A percentile compares a stretch with the other conserved stretches of the same genome.
Evolutionary conservation across 306 rosid genomes (phyloP).

Genomic region (Bauhinia variegata): DNA sequence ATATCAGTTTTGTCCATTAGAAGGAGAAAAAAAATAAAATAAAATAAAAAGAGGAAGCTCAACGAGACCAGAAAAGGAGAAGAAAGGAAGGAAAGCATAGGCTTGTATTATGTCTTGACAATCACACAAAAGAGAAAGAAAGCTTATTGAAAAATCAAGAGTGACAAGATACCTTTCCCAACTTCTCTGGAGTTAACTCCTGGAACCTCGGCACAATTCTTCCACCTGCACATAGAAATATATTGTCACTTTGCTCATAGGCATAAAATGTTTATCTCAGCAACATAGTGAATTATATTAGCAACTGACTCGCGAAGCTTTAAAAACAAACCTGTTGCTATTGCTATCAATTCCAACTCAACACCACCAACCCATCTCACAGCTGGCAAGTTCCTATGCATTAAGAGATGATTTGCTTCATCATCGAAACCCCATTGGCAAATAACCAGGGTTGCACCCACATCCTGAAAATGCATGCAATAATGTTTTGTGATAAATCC

Average conservation of each 20-base stretch:
- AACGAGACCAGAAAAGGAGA: neutral
- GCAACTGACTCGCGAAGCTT: slow-evolving; percentile 1
- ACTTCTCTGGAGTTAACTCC: slow-evolving; percentile 84
- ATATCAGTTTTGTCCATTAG: neutral
- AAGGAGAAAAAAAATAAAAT: neutral
- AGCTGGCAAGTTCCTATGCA: slow-evolving; percentile 96
- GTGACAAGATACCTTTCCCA: slow-evolving; percentile 72
- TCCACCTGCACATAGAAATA: slow-evolving; percentile 68
- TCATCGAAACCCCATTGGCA: slow-evolving; percentile 99
- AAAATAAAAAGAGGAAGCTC: too few relatives aligned
- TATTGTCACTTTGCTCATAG: slow-evolving; percentile 13
- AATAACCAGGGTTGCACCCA: slow-evolving; percentile 92
- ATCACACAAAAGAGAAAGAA: too few relatives aligned
- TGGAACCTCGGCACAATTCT: slow-evolving; percentile 99
- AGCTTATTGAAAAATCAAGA: neutral
- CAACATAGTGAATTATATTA: neutral
- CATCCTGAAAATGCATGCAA: slow-evolving; percentile 63
- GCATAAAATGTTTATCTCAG: slow-evolving; percentile 2
- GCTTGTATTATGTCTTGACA: neutral
- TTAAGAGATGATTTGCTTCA: slow-evolving; percentile 96
- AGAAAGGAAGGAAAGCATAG: neutral
- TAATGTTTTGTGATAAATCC: neutral
- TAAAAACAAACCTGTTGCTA: slow-evolving; percentile 81
- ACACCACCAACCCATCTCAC: slow-evolving; percentile 99
- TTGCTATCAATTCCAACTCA: slow-evolving; percentile 95